Conservation (phyloP, 2,329 filamentous ascomycete genomes). For the Trichophyton schoenleinii region DNA sequence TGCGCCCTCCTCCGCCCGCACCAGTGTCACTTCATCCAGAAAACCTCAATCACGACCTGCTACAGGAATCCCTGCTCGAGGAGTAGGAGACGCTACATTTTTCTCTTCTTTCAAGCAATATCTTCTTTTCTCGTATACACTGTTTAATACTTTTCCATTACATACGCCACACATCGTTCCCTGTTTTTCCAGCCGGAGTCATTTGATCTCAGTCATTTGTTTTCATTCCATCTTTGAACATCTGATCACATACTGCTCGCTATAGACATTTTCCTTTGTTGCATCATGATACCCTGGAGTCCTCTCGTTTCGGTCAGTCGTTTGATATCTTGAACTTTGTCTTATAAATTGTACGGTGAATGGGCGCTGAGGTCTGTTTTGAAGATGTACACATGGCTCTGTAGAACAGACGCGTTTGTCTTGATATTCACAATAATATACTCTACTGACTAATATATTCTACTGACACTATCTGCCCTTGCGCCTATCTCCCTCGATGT, state of each 20-base stretch:
- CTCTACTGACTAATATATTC: background rate
- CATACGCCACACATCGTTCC: background rate
- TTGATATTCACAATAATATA: background rate
- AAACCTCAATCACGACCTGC: constrained; percentile 45
- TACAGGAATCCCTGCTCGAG: constrained; percentile 44
- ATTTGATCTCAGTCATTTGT: background rate
- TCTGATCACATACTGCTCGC: background rate
- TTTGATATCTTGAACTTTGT: background rate
- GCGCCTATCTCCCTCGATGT: too few relatives aligned
- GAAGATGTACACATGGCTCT: background rate
- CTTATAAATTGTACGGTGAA: background rate
- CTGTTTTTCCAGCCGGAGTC: background rate
- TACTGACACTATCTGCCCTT: background rate
- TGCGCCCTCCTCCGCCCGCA: constrained; percentile 45
- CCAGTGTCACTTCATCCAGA: constrained; percentile 48
- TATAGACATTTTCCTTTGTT: background rate
- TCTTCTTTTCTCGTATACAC: background rate
- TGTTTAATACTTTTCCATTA: background rate
- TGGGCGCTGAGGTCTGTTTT: background rate
- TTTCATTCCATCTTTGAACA: background rate
- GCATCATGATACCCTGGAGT: constrained; percentile 3
- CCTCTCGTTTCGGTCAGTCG: background rate
- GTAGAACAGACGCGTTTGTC: background rate
- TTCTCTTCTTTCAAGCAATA: background rate
- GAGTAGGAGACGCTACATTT: background rate